Evolutionary conservation across 1,139 yeast genomes (phyloP), one percentile per base, ranked within the genome.

Genomic region (Candida sanyaensis): DNA sequence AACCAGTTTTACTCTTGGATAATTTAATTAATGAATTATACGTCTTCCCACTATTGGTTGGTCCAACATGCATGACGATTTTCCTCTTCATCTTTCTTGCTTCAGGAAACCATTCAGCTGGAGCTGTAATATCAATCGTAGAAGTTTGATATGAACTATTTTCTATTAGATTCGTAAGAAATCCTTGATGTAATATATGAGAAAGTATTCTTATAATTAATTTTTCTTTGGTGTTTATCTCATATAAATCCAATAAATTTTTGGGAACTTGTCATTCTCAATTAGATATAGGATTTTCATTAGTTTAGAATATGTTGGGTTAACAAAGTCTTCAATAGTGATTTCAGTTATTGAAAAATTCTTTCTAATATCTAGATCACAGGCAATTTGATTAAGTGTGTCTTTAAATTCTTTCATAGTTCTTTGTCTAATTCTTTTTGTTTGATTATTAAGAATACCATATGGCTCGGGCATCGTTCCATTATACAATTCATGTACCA

Each of bases 21-120:
- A 93, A 73, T 47, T 83, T 77, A 58, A 86, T 77, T 40, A 93
- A 69, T 0, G 98, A 96, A 43, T 81, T 79, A 61, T 88, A 88
- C 0, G 99, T 93, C 61, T 93, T 93, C n/a, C 99, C 99, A 56
- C 95, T 85, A 63, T 93, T 93, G 0, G 99, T 93, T 0, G 99
- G 99, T 0, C 99, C 99, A 17, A 93, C 90, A 64, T 93, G 99
- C 83, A 95, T 80, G 21, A 86, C 77, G 41, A 93, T 78, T 49
- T 86, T 86, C 37, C 99, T 74, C 54, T 83, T 84, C 73, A 91
- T 75, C 53, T 84, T 81, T 40, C 99, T 74, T 0, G 99, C 96
- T 43, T 77, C 82, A 0, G 99, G 97, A 59, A 77, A 93, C 95
- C 96, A 88, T 62, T 86, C 90, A 1, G 86, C 85, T 1, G 97